Conservation (phyloP, 257 asterid genomes). For the Agastache rugosa region DNA sequence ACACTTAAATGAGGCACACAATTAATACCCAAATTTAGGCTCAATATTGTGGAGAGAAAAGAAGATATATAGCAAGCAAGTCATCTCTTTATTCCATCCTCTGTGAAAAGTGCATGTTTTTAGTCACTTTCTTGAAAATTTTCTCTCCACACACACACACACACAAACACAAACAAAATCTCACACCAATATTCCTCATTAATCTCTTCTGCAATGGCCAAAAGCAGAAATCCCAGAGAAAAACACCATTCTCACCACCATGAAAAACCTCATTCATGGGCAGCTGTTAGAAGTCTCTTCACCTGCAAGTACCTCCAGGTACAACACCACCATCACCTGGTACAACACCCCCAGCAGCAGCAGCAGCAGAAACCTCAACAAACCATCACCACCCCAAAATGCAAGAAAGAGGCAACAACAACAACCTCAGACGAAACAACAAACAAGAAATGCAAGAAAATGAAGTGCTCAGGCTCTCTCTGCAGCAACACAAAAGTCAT, state of each 20-base stretch:
- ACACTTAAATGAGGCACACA: constrained; percentile 26
- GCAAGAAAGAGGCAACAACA: constrained; percentile 30
- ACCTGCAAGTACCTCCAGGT: constrained; percentile 84
- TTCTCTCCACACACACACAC: not conserved
- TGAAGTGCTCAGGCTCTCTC: constrained; percentile 79
- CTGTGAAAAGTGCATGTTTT: constrained; percentile 41
- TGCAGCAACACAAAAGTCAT: constrained; percentile 85
- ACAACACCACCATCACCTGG: constrained; percentile 49
- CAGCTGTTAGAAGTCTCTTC: constrained; percentile 82
- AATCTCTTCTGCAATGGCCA: constrained; percentile 56
- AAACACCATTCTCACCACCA: constrained; percentile 31
- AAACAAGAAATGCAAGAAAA: constrained; percentile 59
- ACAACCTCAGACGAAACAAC: constrained; percentile 41
- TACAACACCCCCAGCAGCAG: constrained; percentile 37
- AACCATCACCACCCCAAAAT: constrained; percentile 27
- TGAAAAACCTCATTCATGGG: constrained; percentile 83
- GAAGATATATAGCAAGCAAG: constrained; percentile 9
- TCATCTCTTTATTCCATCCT: constrained; percentile 27
- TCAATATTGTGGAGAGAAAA: constrained; percentile 27
- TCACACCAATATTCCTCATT: constrained; percentile 6
- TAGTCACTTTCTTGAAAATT: constrained; percentile 35
- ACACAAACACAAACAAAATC: not conserved
- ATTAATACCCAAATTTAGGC: constrained; percentile 39
- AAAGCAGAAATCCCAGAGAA: constrained; percentile 50
- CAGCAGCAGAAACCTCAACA: constrained; percentile 28